A percentile compares a stretch with the other conserved stretches of the same genome.
Evolutionary conservation across 2,329 filamentous ascomycete species (phyloP).

Genomic region (Blastomyces silverae): DNA sequence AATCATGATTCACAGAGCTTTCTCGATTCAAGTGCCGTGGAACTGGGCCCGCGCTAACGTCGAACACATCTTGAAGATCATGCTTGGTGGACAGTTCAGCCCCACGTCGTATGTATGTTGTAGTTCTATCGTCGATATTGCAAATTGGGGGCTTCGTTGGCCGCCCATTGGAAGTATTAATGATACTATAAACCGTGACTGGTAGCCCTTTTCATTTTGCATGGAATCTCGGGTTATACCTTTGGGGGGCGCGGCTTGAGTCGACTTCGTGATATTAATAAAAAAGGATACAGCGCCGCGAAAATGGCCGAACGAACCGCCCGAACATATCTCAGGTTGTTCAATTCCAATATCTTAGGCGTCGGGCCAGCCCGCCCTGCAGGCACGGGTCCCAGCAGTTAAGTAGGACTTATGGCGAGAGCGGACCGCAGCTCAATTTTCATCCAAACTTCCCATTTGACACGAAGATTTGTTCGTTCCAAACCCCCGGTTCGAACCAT

Average conservation of each 20-base stretch:
- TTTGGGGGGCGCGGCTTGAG: background rate
- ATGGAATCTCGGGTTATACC: background rate
- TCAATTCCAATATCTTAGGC: background rate
- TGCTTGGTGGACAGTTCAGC: background rate
- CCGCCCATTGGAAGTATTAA: too few species aligned
- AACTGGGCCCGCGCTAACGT: too few species aligned
- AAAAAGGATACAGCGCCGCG: background rate
- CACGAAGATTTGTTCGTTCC: background rate
- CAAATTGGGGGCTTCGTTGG: background rate
- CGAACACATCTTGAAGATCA: too few species aligned
- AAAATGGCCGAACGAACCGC: background rate
- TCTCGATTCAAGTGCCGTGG: background rate
- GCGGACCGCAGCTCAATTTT: background rate
- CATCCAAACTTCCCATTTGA: background rate
- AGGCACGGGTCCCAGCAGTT: background rate
- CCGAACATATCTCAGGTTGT: background rate
- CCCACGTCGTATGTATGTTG: too few species aligned
- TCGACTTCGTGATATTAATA: background rate
- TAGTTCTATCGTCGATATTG: background rate
- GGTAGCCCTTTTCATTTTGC: background rate
- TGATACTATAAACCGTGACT: background rate
- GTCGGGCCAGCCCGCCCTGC: background rate
- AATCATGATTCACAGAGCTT: background rate
- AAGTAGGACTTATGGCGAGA: background rate
- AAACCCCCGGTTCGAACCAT: background rate